phyloP scores from a whole-genome alignment of 1,284 basidiomycete genomes.

The Schizopora paradoxa region DNA sequence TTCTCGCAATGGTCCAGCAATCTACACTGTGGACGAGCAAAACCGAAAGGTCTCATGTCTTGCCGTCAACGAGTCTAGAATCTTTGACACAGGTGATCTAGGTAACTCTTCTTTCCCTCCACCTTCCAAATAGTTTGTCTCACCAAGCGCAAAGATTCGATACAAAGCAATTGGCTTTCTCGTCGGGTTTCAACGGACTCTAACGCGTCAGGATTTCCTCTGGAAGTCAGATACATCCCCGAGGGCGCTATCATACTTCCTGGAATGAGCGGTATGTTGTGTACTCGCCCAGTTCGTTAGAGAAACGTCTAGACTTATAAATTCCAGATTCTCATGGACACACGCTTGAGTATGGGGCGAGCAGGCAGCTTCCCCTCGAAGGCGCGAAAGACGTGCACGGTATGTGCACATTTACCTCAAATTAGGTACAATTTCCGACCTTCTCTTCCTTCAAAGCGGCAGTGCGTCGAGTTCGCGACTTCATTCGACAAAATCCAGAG shows the following conservation, averaged over 20 bases:
- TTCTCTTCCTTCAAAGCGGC: constrained; percentile 41
- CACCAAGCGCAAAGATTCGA: constrained; percentile 33
- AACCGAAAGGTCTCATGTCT: constrained; percentile 53
- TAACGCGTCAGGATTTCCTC: constrained; percentile 18
- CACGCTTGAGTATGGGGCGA: constrained; percentile 71
- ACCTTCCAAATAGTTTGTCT: constrained; percentile 13
- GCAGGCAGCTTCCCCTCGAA: constrained; percentile 58
- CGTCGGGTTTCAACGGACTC: constrained; percentile 4
- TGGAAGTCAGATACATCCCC: constrained; percentile 43
- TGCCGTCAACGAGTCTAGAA: constrained; percentile 43
- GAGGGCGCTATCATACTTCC: constrained; percentile 57
- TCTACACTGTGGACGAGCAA: constrained; percentile 56
- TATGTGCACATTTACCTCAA: constrained; percentile 21
- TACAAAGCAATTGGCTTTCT: constrained; percentile 22
- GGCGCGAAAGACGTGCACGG: constrained; percentile 57
- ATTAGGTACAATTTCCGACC: constrained; percentile 5
- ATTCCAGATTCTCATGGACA: constrained; percentile 75
- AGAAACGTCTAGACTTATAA: background rate
- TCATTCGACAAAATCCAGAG: constrained; percentile 55
- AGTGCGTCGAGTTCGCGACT: constrained; percentile 57
- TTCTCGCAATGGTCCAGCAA: constrained; percentile 40
- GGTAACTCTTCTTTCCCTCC: constrained; percentile 36
- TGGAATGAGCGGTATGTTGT: constrained; percentile 54
- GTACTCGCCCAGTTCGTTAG: constrained; percentile 3
- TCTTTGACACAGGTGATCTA: constrained; percentile 50